Conservation (phyloP, 331 rosid species). For the Acacia concinna region DNA sequence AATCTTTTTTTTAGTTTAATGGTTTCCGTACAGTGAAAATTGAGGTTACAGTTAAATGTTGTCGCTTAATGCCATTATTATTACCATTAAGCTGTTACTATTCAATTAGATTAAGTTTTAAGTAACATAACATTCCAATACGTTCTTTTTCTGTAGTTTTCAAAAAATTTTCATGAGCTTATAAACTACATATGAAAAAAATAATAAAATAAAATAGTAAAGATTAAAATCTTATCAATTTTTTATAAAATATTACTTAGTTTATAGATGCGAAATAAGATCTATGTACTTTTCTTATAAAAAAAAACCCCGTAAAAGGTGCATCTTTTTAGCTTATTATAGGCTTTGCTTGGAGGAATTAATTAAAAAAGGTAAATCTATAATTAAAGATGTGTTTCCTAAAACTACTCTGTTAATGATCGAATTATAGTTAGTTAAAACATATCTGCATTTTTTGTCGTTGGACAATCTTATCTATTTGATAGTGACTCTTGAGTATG, state of each 20-base stretch:
- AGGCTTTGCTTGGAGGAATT: background rate
- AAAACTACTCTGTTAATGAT: background rate
- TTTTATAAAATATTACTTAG: no score
- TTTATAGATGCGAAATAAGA: no score
- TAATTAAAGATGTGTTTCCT: background rate
- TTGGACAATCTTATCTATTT: background rate
- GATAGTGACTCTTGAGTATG: background rate
- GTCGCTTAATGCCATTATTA: background rate
- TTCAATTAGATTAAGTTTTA: background rate
- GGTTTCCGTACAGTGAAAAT: background rate
- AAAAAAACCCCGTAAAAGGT: background rate
- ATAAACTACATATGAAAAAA: no score
- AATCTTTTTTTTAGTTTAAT: no score
- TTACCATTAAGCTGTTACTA: background rate
- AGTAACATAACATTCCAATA: background rate
- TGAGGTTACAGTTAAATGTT: background rate
- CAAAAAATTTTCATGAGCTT: no score
- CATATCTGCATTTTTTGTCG: background rate
- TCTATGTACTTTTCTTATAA: no score
- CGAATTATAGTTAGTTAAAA: background rate
- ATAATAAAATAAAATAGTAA: no score
- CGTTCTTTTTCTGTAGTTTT: background rate
- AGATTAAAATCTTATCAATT: background rate
- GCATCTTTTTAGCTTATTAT: background rate
- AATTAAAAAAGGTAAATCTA: background rate